These are phyloP conservation scores for Lichenothelia convexa DNA, from an alignment of 495 filamentous ascomycete species.

Conservation along the genomic window DNA sequence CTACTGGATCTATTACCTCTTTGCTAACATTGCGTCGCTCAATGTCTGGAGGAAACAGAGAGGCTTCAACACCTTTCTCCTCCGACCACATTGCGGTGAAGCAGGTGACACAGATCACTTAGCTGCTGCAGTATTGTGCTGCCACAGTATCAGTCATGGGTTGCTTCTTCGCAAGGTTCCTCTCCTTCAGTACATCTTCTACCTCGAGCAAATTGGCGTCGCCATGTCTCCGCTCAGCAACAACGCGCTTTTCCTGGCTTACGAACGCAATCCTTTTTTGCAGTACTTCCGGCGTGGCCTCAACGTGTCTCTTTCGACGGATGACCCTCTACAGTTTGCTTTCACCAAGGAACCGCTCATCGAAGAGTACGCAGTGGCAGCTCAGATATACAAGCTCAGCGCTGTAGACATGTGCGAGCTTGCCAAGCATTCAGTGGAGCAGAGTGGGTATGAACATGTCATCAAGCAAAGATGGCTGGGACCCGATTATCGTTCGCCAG, in stretches of 20 bases:
- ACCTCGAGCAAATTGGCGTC: conserved; percentile 92
- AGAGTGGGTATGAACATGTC: conserved; percentile 80
- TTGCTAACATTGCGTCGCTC: conserved; percentile 80
- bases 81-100: conserved; percentile 91
- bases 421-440: conserved; percentile 83
- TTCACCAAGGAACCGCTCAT: conserved; percentile 97
- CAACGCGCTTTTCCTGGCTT: conserved; percentile 90
- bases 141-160: conserved; percentile 94
- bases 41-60: conserved; percentile 80
- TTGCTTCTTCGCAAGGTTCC: conserved; percentile 87
- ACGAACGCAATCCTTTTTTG: conserved; percentile 90
- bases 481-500: conserved; percentile 48
- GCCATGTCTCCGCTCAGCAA: conserved; percentile 98
- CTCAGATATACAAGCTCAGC: conserved; percentile 94
- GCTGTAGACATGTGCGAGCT: conserved; percentile 98
- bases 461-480: conserved; percentile 88
- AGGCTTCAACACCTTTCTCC: conserved; percentile 87
- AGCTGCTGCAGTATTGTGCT: conserved; percentile 78
- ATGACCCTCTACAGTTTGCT: conserved; percentile 93
- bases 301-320: conserved; percentile 90
- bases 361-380: conserved; percentile 93
- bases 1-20: conserved; percentile 98
- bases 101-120: conserved; percentile 94
- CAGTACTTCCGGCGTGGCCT: conserved; percentile 87
- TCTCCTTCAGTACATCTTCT: conserved; percentile 89